Conservation (phyloP, 202 grass and related monocot species). For the Schoenoplectus tabernaemontani region DNA sequence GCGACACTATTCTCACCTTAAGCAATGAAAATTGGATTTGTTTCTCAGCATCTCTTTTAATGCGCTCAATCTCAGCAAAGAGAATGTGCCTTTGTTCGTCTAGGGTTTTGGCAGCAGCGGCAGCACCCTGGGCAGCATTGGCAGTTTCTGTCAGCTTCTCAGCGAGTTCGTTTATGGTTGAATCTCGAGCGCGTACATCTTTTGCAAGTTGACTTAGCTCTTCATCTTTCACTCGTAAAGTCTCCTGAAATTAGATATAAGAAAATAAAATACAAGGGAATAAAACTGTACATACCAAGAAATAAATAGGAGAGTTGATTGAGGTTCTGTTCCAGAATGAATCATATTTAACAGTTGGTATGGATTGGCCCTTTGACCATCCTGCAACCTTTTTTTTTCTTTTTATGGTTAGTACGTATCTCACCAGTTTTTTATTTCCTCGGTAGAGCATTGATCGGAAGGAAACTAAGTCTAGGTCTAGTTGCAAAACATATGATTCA, state of each 20-base stretch:
- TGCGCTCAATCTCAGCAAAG: slow-evolving; percentile 49
- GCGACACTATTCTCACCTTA: slow-evolving; percentile 38
- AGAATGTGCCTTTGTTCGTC: slow-evolving; percentile 65
- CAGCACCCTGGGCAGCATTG: slow-evolving; percentile 74
- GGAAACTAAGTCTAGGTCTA: not conserved
- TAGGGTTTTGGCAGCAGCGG: slow-evolving; percentile 68
- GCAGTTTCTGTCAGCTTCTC: slow-evolving; percentile 88
- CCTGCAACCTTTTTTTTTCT: not conserved
- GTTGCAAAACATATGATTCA: not conserved
- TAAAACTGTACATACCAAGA: not conserved
- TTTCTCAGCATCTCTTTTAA: slow-evolving; percentile 61
- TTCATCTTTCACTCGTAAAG: slow-evolving; percentile 93
- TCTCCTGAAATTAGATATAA: slow-evolving; percentile 53
- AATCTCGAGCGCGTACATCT: slow-evolving; percentile 68
- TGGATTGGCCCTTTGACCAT: not conserved
- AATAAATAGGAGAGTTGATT: not conserved
- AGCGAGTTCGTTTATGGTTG: slow-evolving; percentile 79
- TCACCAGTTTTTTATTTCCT: not conserved
- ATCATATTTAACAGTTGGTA: not conserved
- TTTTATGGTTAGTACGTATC: not conserved
- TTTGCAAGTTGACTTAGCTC: slow-evolving; percentile 88
- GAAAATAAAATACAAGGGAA: not conserved
- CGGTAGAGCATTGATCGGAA: not conserved
- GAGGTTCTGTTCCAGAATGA: not conserved
- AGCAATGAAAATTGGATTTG: slow-evolving; percentile 57